Percentiles rank a stretch among this genome's conserved stretches.
phyloP scores from a whole-genome alignment of 2,329 filamentous ascomycete species.

The Scedosporium boydii region DNA sequence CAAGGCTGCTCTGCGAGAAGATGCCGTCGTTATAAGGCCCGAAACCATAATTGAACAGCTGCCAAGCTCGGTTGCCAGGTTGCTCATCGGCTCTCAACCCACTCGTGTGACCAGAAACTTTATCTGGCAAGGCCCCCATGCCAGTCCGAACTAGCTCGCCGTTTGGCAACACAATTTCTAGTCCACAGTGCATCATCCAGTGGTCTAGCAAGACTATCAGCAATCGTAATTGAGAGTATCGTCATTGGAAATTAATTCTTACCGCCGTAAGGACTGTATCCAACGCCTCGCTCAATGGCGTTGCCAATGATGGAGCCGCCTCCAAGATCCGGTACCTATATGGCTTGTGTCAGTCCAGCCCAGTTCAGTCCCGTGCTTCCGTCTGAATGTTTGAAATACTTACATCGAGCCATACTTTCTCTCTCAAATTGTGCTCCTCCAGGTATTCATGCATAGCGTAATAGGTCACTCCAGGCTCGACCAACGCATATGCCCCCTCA shows the following conservation, averaged over 20 bases:
- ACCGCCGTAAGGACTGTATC: neutral
- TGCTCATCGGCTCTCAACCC: constrained; percentile 23
- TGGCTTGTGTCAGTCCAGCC: too few species aligned
- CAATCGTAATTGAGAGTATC: neutral
- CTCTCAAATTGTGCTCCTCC: constrained; percentile 25
- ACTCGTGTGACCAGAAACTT: constrained; percentile 37
- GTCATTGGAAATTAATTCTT: constrained; percentile 23
- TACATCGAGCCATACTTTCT: constrained; percentile 32
- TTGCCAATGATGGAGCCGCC: constrained; percentile 24
- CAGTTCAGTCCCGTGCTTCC: too few species aligned
- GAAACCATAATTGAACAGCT: constrained; percentile 28
- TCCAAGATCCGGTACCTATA: constrained; percentile 23
- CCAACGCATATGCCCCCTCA: constrained; percentile 37
- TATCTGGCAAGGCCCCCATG: constrained; percentile 31
- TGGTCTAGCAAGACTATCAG: constrained; percentile 13
- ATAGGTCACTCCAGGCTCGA: constrained; percentile 48
- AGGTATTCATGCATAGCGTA: constrained; percentile 39
- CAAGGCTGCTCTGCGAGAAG: constrained; percentile 41
- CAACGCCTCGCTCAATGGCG: neutral
- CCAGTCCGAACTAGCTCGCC: constrained; percentile 35
- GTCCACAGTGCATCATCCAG: constrained; percentile 27
- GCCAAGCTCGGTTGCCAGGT: constrained; percentile 19
- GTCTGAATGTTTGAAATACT: too few species aligned
- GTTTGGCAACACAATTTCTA: constrained; percentile 34
- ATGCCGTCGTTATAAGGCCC: constrained; percentile 32